Evolutionary conservation across 495 filamentous ascomycete species (phyloP), one percentile per base, ranked within the genome.

Genomic region (Cercophora samala): DNA sequence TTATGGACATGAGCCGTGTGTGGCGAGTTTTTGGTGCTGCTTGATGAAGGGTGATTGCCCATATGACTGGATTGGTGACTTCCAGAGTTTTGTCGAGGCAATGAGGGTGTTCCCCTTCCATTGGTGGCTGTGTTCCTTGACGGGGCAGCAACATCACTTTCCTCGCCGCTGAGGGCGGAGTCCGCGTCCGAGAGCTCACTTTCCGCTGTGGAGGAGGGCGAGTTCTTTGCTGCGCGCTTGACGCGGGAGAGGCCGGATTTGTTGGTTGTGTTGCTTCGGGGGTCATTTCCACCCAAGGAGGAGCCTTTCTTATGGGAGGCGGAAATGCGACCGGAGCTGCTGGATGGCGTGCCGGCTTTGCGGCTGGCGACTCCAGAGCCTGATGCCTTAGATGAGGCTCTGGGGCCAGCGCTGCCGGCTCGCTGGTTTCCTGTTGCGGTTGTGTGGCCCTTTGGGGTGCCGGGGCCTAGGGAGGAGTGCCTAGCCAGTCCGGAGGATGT

Each of bases 381-480:
- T 1, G 68, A 69, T 0, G 80, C 79, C 66, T 89, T 86, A 65
- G 85, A 81, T 67, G 81, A 82, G 51, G 78, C 70, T 51, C 90
- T 83, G 1, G 91, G 90, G 2, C 90, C 90, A 1, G 84, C 89
- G 72, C 90, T 93, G 26, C 91, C 91, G 2, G 88, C 89, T 29
- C 91, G 84, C 59, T 82, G 85, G 13, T 80, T 72, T 11, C 79
- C 80, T 1, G 77, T 75, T 5, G 90, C 89, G 17, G 90, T 89
- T 0, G 70, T 64, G 37, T 69, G 68, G 2, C 85, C 84, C 77
- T 95, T 95, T n/a, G 93, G 93, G 3, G 92, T 97, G 8, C 90
- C 90, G 0, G 91, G 93, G 3, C 92, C 91, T 5, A 93, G 77
- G 2, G 92, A 96, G 0, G 90, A 87, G 75, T 96, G 93, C 0